Evolutionary conservation across 2,329 filamentous ascomycete species (phyloP).

Genomic region (Penicillium expansum): DNA sequence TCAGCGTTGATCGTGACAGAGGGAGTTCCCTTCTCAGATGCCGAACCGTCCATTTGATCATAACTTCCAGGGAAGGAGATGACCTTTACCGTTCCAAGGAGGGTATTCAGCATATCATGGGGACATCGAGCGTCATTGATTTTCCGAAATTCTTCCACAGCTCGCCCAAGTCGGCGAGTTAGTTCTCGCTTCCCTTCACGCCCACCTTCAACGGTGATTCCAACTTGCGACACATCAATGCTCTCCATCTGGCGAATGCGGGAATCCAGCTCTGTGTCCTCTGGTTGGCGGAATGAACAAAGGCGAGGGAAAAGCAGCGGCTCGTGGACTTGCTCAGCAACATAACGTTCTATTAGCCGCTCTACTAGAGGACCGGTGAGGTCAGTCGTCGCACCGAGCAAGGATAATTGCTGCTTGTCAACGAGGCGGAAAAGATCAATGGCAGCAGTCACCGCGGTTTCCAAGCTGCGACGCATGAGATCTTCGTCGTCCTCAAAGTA

Average conservation of each 20-base stretch:
- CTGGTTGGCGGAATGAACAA: conserved; percentile 70
- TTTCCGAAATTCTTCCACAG: conserved; percentile 85
- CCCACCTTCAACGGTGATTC: conserved; percentile 79
- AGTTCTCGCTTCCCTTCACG: conserved; percentile 77
- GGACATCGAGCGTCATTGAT: conserved; percentile 74
- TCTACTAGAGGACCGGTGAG: conserved; percentile 90
- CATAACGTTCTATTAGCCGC: conserved; percentile 88
- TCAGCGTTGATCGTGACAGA: conserved; percentile 76
- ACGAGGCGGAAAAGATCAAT: conserved; percentile 96
- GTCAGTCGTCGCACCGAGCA: conserved; percentile 88
- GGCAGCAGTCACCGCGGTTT: conserved; percentile 86
- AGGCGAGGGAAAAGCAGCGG: conserved; percentile 77
- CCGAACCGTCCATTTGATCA: conserved; percentile 38
- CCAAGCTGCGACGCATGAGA: conserved; percentile 80
- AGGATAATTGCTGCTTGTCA: conserved; percentile 89
- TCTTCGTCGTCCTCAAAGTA: conserved; percentile 89
- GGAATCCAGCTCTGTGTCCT: conserved; percentile 83
- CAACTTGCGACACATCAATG: conserved; percentile 91
- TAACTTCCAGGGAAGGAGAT: conserved; percentile 64
- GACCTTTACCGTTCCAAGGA: conserved; percentile 77
- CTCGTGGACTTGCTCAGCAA: conserved; percentile 89
- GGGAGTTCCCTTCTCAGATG: conserved; percentile 53
- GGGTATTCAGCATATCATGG: conserved; percentile 81
- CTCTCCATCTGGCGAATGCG: conserved; percentile 91
- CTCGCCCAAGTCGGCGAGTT: conserved; percentile 69